phyloP scores from a whole-genome alignment of 2,329 filamentous ascomycete species.

The Myriosclerotinia duriaeana region DNA sequence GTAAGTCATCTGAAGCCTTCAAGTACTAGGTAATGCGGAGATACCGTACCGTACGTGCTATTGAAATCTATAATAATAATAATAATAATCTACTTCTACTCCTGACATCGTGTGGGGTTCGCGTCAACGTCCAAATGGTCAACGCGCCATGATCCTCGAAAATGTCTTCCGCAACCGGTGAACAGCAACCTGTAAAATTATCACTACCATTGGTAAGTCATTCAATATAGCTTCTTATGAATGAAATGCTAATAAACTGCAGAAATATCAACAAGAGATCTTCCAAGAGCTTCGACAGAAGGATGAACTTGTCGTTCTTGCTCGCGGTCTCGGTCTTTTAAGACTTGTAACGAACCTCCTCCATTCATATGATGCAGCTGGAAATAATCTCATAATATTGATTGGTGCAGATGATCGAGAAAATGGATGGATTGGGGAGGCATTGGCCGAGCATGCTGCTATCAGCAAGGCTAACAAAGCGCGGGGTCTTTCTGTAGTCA shows the following conservation, averaged over 20 bases:
- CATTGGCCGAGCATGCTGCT: constrained; percentile 90
- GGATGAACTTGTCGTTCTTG: constrained; percentile 91
- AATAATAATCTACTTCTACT: neutral
- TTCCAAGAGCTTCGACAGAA: constrained; percentile 87
- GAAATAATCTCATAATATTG: constrained; percentile 86
- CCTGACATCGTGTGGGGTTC: constrained; percentile 20
- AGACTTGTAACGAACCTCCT: constrained; percentile 93
- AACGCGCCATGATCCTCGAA: constrained; percentile 33
- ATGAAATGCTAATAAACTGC: constrained; percentile 26
- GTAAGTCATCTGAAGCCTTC: neutral
- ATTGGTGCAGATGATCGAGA: constrained; percentile 89
- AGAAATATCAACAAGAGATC: constrained; percentile 92
- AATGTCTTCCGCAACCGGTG: constrained; percentile 44
- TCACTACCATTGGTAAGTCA: constrained; percentile 67
- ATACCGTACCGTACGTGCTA: neutral
- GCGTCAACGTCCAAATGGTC: constrained; percentile 12
- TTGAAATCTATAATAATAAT: neutral
- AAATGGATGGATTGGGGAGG: constrained; percentile 96
- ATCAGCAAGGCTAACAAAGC: constrained; percentile 80
- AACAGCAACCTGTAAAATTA: constrained; percentile 72
- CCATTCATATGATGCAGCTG: constrained; percentile 93
- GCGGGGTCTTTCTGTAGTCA: constrained; percentile 84
- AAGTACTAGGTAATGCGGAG: neutral
- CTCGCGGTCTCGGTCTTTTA: constrained; percentile 86
- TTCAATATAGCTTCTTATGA: neutral